Evolutionary conservation across 306 rosid genomes (phyloP).

Genomic region (Pueraria montana): DNA sequence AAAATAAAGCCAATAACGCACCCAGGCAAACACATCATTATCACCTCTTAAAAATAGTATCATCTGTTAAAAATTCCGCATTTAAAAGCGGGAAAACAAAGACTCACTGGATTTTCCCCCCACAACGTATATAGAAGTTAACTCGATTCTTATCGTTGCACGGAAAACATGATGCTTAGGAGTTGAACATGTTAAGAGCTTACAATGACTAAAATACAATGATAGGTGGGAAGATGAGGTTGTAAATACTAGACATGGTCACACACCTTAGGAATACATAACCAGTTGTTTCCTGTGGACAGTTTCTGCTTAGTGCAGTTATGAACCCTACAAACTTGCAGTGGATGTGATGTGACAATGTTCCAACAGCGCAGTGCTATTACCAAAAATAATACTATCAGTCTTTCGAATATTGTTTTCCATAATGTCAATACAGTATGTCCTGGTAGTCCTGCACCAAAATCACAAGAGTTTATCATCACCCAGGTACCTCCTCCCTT

Average conservation of each 20-base stretch:
- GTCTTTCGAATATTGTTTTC: conserved; percentile 83
- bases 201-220: conserved; percentile 13
- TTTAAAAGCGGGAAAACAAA: not conserved
- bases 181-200: not conserved
- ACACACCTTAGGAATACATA: conserved; percentile 79
- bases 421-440: conserved; percentile 80
- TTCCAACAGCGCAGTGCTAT: conserved; percentile 89
- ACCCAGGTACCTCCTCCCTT: not conserved
- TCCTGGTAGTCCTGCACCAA: conserved; percentile 63
- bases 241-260: not conserved
- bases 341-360: conserved; percentile 84
- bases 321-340: conserved; percentile 82
- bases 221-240: not conserved
- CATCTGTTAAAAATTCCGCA: no score
- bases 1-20: not conserved
- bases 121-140: not conserved
- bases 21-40: no score
- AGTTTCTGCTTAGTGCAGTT: conserved; percentile 85
- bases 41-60: no score
- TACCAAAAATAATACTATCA: conserved; percentile 88
- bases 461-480: conserved; percentile 21
- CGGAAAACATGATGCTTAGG: not conserved
- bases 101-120: not conserved
- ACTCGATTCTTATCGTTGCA: conserved; percentile 12
- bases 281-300: conserved; percentile 82